Percentiles rank a stretch among this genome's conserved stretches.
Conservation (phyloP, 225 moss, liverwort and hornwort genomes). For the Ulota crispa region DNA sequence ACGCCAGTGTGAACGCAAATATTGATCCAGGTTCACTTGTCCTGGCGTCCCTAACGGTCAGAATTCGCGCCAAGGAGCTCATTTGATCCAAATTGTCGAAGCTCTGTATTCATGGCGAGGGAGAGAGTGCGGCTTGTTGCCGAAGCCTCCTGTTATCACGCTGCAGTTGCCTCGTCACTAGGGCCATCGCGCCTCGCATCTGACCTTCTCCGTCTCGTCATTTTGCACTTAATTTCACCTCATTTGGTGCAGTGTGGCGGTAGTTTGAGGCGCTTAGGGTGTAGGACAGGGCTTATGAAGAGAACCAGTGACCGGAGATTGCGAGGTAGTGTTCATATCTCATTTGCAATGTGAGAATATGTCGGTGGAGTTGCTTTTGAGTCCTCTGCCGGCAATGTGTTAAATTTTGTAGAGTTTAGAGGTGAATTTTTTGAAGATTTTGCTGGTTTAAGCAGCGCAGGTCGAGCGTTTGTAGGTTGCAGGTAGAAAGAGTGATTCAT, state of each 20-base stretch:
- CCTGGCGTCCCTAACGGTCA: constrained; percentile 29
- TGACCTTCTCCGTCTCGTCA: neutral
- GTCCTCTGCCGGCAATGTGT: neutral
- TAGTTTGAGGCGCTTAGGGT: constrained; percentile 20
- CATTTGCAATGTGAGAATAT: neutral
- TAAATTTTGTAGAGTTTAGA: neutral
- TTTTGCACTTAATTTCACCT: neutral
- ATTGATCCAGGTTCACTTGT: neutral
- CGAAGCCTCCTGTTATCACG: neutral
- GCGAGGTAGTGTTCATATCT: neutral
- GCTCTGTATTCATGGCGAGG: neutral
- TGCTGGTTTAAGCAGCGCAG: neutral
- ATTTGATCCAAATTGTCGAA: constrained; percentile 14
- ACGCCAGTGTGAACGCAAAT: neutral
- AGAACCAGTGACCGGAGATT: neutral
- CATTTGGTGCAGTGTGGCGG: constrained; percentile 16
- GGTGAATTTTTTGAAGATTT: neutral
- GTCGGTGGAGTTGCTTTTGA: neutral
- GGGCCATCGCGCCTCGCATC: constrained; percentile 8
- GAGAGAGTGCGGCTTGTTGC: constrained; percentile 2
- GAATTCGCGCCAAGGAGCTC: constrained; percentile 28
- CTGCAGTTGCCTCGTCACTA: neutral
- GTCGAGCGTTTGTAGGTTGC: neutral
- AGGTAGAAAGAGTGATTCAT: neutral
- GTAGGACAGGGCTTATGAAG: neutral